phyloP scores from a whole-genome alignment of 768 basidiomycete genomes.

The Steccherinum ochraceum region DNA sequence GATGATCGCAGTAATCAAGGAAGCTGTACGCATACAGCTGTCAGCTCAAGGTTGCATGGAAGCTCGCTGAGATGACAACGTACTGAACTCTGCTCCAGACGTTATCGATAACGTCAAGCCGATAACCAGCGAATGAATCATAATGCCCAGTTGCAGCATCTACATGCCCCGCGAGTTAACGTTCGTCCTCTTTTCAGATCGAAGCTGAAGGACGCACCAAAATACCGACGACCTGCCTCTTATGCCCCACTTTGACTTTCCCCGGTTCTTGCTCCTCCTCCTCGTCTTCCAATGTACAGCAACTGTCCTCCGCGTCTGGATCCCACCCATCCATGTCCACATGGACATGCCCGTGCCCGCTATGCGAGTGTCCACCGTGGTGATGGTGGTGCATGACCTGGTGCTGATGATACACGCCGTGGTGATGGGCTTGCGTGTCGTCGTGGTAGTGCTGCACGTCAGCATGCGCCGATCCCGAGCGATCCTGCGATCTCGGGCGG shows the following conservation, averaged over 20 bases:
- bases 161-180: conserved; percentile 19
- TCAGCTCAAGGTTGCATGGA: neutral
- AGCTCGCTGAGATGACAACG: conserved; percentile 21
- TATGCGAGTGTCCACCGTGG: conserved; percentile 8
- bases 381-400: neutral
- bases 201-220: conserved; percentile 50
- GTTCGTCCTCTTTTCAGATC: too few species aligned
- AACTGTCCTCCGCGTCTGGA: conserved; percentile 4
- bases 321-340: conserved; percentile 14
- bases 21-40: conserved; percentile 36
- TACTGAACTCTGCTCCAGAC: conserved; percentile 64
- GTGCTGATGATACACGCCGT: too few species aligned
- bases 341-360: conserved; percentile 14
- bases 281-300: conserved; percentile 2
- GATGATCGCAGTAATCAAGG: conserved; percentile 64
- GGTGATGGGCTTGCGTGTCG: too few species aligned
- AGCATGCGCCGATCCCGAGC: neutral
- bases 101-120: conserved; percentile 73
- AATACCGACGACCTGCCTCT: conserved; percentile 68
- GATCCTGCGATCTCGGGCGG: neutral
- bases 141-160: conserved; percentile 80
- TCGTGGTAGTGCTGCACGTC: conserved; percentile 3
- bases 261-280: conserved; percentile 7
- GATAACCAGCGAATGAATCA: conserved; percentile 80
- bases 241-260: conserved; percentile 26